A percentile compares a stretch with the other conserved stretches of the same genome.
These are phyloP conservation scores for Gaeumannomyces sp. DNA, from an alignment of 2,329 filamentous ascomycete genomes.

Conservation along the genomic window DNA sequence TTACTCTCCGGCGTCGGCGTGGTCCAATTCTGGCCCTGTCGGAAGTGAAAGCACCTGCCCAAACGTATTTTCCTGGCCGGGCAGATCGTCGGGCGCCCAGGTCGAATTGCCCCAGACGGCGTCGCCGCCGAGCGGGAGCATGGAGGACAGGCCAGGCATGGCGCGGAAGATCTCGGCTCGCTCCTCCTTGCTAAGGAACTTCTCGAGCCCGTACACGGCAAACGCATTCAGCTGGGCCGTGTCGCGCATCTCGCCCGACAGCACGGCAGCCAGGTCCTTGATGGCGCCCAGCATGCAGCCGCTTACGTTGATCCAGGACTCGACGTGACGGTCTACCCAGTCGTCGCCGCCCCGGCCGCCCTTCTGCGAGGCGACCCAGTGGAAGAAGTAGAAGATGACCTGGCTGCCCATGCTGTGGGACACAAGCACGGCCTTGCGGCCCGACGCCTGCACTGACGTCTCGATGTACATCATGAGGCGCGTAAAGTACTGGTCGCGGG, in stretches of 20 bases:
- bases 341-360: slow-evolving; percentile 75
- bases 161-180: slow-evolving; percentile 89
- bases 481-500: slow-evolving; percentile 89
- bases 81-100: slow-evolving; percentile 81
- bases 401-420: slow-evolving; percentile 98
- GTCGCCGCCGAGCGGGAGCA: slow-evolving; percentile 91
- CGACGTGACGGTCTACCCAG: slow-evolving; percentile 88
- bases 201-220: slow-evolving; percentile 93
- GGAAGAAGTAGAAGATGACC: slow-evolving; percentile 75
- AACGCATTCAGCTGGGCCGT: slow-evolving; percentile 95
- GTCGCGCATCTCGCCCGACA: slow-evolving; percentile 97
- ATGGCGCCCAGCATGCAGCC: slow-evolving; percentile 95
- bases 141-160: slow-evolving; percentile 94
- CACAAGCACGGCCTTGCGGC: slow-evolving; percentile 75
- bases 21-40: slow-evolving; percentile 55
- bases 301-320: slow-evolving; percentile 96
- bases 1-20: slow-evolving; percentile 62
- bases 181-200: slow-evolving; percentile 86
- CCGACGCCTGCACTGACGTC: slow-evolving; percentile 64
- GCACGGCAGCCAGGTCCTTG: slow-evolving; percentile 82
- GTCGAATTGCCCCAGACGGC: slow-evolving; percentile 89
- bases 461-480: slow-evolving; percentile 87
- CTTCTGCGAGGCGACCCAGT: slow-evolving; percentile 70
- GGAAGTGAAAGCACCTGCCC: slow-evolving; percentile 85
- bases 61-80: slow-evolving; percentile 65